These are phyloP conservation scores for Kondoa subrosea DNA, from an alignment of 768 basidiomycete species.

Conservation along the genomic window DNA sequence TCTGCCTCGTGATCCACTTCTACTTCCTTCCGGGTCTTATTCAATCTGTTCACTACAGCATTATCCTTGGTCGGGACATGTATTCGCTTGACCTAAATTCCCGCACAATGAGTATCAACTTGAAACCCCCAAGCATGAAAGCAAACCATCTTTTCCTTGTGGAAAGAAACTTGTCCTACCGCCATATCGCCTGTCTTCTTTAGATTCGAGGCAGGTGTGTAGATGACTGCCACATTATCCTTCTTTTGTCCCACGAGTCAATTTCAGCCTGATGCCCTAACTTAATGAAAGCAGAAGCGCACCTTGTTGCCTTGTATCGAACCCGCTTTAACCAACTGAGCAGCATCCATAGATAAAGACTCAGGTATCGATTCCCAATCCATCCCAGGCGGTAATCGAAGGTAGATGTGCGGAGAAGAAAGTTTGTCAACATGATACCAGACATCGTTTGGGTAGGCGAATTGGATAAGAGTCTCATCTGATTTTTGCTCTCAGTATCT, in stretches of 20 bases:
- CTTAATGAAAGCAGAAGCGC: neutral
- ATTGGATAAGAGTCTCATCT: constrained; percentile 94
- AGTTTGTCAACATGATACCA: constrained; percentile 89
- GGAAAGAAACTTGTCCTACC: constrained; percentile 87
- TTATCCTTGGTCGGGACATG: constrained; percentile 70
- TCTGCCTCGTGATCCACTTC: constrained; percentile 27
- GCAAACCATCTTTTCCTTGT: constrained; percentile 70
- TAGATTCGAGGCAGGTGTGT: constrained; percentile 78
- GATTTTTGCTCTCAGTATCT: constrained; percentile 6
- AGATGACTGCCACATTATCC: constrained; percentile 79
- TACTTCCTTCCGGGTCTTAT: constrained; percentile 75
- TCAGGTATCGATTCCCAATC: constrained; percentile 75
- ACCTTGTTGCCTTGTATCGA: constrained; percentile 39
- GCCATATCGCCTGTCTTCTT: constrained; percentile 99
- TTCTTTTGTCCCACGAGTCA: constrained; percentile 73
- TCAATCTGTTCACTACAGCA: constrained; percentile 71
- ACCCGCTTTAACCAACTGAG: constrained; percentile 92
- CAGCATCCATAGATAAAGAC: constrained; percentile 53
- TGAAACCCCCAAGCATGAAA: too few species aligned
- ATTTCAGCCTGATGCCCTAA: too few species aligned
- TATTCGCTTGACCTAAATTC: constrained; percentile 57
- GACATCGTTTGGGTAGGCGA: constrained; percentile 39
- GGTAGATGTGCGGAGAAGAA: constrained; percentile 44
- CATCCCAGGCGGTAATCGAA: constrained; percentile 70
- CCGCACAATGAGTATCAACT: too few species aligned